Conservation (phyloP, 345 rosid species). For the Eucalyptus urophylla region DNA sequence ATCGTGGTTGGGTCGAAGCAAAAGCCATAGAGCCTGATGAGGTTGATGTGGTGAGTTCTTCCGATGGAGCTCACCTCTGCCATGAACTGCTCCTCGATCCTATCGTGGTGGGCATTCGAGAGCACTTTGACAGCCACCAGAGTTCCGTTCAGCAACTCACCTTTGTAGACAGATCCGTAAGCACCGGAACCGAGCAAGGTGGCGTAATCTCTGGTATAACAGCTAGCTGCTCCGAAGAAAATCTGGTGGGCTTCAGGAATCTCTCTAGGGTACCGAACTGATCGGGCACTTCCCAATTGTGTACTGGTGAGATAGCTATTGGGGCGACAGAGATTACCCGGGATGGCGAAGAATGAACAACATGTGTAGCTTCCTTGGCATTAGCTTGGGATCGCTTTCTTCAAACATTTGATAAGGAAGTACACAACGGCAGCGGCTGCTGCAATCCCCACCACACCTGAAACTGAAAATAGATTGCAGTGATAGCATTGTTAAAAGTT, state of each 20-base stretch:
- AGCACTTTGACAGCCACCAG: conserved; percentile 10
- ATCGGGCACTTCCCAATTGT: not conserved
- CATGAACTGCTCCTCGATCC: conserved; percentile 17
- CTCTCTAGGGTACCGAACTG: not conserved
- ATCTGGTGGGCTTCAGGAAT: not conserved
- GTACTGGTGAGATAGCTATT: not conserved
- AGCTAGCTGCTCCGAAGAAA: not conserved
- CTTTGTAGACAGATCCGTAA: not conserved
- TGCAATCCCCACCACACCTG: not conserved
- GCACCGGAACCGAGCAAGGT: not conserved
- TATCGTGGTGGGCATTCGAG: not conserved
- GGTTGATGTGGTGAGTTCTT: conserved; percentile 12
- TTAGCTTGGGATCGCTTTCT: not conserved
- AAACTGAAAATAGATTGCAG: no score
- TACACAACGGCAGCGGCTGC: not conserved
- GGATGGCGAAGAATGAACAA: not conserved
- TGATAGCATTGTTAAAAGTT: not conserved
- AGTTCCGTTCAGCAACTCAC: not conserved
- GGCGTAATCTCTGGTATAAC: not conserved
- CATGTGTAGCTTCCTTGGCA: not conserved
- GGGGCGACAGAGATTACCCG: accelerated
- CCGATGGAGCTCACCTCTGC: conserved; percentile 23
- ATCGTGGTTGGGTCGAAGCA: conserved; percentile 3
- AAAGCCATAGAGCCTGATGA: conserved; percentile 16
- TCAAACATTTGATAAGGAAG: not conserved